Percentiles rank a stretch among this genome's conserved stretches.
phyloP scores from a whole-genome alignment of 805 yeast genomes.

The Hagleromyces aurorensis region DNA sequence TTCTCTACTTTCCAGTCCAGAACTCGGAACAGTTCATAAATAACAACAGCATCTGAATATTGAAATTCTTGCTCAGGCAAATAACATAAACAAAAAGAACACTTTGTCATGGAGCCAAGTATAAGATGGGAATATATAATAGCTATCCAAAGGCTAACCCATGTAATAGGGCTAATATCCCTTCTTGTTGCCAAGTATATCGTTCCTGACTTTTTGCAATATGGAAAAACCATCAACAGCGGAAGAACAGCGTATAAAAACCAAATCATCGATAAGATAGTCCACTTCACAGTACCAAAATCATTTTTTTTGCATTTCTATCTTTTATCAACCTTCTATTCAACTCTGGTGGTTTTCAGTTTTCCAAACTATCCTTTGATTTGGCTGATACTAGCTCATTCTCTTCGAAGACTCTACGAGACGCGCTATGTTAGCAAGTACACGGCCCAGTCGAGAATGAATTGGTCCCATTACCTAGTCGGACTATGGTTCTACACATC shows the following conservation, averaged over 20 bases:
- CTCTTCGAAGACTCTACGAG: conserved; percentile 48
- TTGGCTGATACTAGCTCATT: conserved; percentile 39
- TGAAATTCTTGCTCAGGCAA: too few species aligned
- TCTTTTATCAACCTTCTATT: conserved; percentile 34
- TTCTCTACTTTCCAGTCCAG: too few species aligned
- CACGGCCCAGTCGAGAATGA: conserved; percentile 44
- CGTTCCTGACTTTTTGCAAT: conserved; percentile 34
- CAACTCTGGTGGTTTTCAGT: conserved; percentile 15
- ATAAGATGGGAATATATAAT: too few species aligned
- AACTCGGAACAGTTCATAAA: too few species aligned
- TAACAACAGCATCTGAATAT: too few species aligned
- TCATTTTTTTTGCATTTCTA: conserved; percentile 59
- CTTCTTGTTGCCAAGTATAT: conserved; percentile 31
- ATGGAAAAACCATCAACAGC: conserved; percentile 37
- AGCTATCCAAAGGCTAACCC: conserved; percentile 7
- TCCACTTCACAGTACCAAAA: conserved; percentile 49
- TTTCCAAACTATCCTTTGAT: conserved; percentile 14
- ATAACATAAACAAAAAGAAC: too few species aligned
- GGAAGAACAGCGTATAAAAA: conserved; percentile 3
- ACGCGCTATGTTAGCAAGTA: conserved; percentile 43
- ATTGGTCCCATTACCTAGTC: conserved; percentile 55
- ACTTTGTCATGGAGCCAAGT: too few species aligned
- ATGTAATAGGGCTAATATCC: conserved; percentile 16
- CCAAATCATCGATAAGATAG: conserved; percentile 6
- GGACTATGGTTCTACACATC: conserved; percentile 54